Evolutionary conservation across 257 asterid genomes (phyloP).

Genomic region (Rhazya stricta): DNA sequence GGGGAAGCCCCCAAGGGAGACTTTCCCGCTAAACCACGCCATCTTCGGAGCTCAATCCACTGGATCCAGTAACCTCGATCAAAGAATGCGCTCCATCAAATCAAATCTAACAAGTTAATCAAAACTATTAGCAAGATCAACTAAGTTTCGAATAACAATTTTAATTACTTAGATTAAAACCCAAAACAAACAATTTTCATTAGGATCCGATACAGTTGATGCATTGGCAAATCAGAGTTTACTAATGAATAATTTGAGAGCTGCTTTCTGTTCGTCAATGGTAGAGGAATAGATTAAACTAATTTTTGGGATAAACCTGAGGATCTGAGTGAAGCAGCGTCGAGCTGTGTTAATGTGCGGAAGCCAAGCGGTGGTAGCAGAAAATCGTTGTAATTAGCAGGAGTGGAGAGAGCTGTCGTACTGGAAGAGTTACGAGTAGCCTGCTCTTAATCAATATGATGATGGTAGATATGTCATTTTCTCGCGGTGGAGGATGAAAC

Average conservation of each 20-base stretch:
- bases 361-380: neutral
- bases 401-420: neutral
- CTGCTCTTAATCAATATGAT: neutral
- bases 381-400: neutral
- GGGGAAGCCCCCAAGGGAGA: constrained; percentile 69
- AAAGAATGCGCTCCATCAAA: constrained; percentile 21
- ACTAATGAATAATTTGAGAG: neutral
- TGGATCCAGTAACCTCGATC: constrained; percentile 13
- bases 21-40: constrained; percentile 94
- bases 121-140: constrained; percentile 5
- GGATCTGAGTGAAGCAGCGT: neutral
- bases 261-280: neutral
- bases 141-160: neutral
- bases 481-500: neutral
- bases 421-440: neutral
- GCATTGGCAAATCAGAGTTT: neutral
- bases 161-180: neutral
- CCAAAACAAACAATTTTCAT: neutral
- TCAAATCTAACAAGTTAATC: constrained; percentile 20
- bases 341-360: neutral
- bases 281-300: neutral
- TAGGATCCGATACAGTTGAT: constrained; percentile 12
- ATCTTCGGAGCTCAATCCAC: constrained; percentile 25
- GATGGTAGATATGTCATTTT: neutral
- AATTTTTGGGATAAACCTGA: constrained; percentile 10